phyloP scores from a whole-genome alignment of 2,329 filamentous ascomycete genomes.

The Colletotrichum euphorbiae region DNA sequence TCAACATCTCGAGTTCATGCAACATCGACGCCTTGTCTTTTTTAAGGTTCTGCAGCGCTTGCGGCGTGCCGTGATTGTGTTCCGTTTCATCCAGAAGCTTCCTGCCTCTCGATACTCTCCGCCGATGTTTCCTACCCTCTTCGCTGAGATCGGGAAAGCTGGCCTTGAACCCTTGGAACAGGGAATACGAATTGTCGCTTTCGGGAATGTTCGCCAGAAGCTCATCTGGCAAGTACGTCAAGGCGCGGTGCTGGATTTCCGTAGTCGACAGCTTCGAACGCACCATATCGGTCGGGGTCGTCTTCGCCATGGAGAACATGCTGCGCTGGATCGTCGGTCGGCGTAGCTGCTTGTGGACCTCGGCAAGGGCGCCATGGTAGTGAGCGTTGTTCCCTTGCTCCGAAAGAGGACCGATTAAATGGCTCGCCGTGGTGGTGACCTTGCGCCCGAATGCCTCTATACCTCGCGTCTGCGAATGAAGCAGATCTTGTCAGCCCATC shows the following conservation, averaged over 20 bases:
- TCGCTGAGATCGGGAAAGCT: slow-evolving; percentile 80
- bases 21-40: slow-evolving; percentile 83
- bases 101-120: slow-evolving; percentile 78
- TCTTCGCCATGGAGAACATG: slow-evolving; percentile 91
- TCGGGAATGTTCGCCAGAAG: slow-evolving; percentile 91
- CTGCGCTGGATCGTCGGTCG: slow-evolving; percentile 86
- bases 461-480: slow-evolving; percentile 75
- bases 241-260: slow-evolving; percentile 93
- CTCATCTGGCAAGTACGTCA: slow-evolving; percentile 90
- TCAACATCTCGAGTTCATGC: slow-evolving; percentile 90
- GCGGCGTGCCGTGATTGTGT: slow-evolving; percentile 66
- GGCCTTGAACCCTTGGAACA: slow-evolving; percentile 97
- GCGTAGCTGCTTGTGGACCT: slow-evolving; percentile 89
- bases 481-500: slow-evolving; percentile 33
- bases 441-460: slow-evolving; percentile 94
- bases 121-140: slow-evolving; percentile 76
- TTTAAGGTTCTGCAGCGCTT: slow-evolving; percentile 78
- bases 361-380: slow-evolving; percentile 88
- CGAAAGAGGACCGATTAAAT: slow-evolving; percentile 79
- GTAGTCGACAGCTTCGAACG: slow-evolving; percentile 88
- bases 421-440: slow-evolving; percentile 91
- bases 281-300: slow-evolving; percentile 92
- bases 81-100: slow-evolving; percentile 78
- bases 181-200: slow-evolving; percentile 84
- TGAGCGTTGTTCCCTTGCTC: slow-evolving; percentile 59